Conservation (phyloP, 169 alveolate genomes). For the Ichthyophthirius multifiliis region DNA sequence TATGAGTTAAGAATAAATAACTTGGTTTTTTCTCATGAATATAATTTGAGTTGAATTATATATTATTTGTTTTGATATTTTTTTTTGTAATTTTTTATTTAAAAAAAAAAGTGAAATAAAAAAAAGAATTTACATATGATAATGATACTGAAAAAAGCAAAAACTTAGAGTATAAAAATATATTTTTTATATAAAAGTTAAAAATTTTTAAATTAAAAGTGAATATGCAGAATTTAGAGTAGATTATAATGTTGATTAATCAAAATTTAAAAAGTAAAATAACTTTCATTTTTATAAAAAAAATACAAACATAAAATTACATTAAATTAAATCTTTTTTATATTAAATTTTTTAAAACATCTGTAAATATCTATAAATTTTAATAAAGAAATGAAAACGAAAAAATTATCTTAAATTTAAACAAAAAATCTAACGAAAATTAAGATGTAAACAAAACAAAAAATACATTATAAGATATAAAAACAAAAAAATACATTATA, state of each 20-base stretch:
- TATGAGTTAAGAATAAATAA: not conserved
- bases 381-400: no score
- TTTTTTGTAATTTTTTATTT: not conserved
- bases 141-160: not conserved
- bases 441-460: no score
- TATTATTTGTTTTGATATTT: not conserved
- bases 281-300: no score
- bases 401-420: no score
- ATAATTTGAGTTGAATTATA: not conserved
- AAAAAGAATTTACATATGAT: not conserved
- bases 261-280: not conserved
- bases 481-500: no score
- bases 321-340: no score
- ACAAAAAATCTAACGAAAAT: no score
- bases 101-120: not conserved
- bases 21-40: not conserved
- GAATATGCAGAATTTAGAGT: not conserved
- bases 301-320: no score
- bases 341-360: no score
- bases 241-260: not conserved
- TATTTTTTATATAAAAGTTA: not conserved
- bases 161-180: not conserved
- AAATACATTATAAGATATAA: no score
- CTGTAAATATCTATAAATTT: no score
- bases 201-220: not conserved